phyloP scores from a whole-genome alignment of 257 asterid species.

The Fraxinus americana region DNA sequence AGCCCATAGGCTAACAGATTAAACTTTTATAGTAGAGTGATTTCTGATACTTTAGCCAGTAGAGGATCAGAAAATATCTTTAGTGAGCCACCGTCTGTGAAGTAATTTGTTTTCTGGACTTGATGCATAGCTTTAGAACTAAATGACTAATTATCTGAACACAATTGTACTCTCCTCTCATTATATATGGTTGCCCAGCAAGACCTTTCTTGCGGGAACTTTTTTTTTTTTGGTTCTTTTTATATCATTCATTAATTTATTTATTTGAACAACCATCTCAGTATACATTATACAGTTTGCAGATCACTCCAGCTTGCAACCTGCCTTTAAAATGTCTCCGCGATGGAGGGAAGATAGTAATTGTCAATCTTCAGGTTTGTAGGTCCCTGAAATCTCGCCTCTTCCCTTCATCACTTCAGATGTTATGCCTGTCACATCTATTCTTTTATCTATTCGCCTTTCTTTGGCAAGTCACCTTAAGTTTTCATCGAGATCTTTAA shows the following conservation, averaged over 20 bases:
- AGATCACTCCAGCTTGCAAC: slow-evolving; percentile 98
- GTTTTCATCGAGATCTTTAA: background rate
- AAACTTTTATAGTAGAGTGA: background rate
- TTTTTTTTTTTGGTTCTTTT: background rate
- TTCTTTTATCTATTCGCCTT: background rate
- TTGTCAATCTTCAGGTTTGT: slow-evolving; percentile 95
- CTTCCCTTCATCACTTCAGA: background rate
- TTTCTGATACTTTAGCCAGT: background rate
- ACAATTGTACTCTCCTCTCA: slow-evolving; percentile 4
- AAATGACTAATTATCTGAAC: background rate
- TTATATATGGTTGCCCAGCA: background rate
- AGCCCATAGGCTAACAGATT: background rate
- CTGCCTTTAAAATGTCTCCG: slow-evolving; percentile 84
- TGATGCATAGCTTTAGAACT: background rate
- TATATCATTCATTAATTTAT: slow-evolving; percentile 13
- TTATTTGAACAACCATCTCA: background rate
- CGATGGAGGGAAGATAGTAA: slow-evolving; percentile 88
- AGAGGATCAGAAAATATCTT: background rate
- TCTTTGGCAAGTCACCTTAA: background rate
- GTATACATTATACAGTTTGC: slow-evolving; percentile 65
- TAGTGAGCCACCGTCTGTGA: background rate
- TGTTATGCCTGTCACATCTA: background rate
- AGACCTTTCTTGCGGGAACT: background rate
- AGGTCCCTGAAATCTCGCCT: background rate
- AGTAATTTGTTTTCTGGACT: slow-evolving; percentile 4